phyloP scores from a whole-genome alignment of 345 rosid genomes.

The Citrus inodora region DNA sequence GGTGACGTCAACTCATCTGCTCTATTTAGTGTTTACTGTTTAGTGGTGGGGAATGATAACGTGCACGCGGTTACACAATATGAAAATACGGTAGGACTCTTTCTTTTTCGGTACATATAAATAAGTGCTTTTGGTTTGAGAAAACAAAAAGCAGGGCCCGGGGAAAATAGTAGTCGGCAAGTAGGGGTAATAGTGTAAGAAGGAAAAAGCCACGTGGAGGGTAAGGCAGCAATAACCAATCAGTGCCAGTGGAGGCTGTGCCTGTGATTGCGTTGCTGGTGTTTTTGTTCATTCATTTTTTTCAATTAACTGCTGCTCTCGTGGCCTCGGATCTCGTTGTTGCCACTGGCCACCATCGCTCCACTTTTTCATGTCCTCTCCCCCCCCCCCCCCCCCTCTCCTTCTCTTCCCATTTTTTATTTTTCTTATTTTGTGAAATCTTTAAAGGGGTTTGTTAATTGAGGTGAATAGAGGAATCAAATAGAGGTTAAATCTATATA shows the following conservation, averaged over 20 bases:
- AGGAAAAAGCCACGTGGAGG: slow-evolving; percentile 17
- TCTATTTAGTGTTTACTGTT: background rate
- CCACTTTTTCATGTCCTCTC: background rate
- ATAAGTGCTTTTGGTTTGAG: background rate
- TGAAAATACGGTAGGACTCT: background rate
- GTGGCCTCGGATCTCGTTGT: slow-evolving; percentile 27
- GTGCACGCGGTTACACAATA: background rate
- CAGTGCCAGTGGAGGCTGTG: slow-evolving; percentile 6
- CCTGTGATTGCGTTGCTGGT: background rate
- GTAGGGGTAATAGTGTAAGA: background rate
- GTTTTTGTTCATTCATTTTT: background rate
- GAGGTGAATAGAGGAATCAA: background rate
- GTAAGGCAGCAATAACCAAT: slow-evolving; percentile 14
- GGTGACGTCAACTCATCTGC: background rate
- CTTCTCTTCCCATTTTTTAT: too few species aligned
- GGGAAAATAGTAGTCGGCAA: background rate
- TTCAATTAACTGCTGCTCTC: background rate
- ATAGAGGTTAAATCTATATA: background rate
- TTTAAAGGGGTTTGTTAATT: background rate
- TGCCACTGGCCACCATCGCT: background rate
- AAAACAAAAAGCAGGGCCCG: background rate
- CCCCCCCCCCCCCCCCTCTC: too few species aligned
- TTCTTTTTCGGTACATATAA: background rate
- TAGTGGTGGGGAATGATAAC: background rate
- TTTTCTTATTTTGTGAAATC: background rate